Percentiles rank a stretch among this genome's conserved stretches.
Evolutionary conservation across 2,329 filamentous ascomycete genomes (phyloP).

Genomic region (Gaeumannomyces tritici): DNA sequence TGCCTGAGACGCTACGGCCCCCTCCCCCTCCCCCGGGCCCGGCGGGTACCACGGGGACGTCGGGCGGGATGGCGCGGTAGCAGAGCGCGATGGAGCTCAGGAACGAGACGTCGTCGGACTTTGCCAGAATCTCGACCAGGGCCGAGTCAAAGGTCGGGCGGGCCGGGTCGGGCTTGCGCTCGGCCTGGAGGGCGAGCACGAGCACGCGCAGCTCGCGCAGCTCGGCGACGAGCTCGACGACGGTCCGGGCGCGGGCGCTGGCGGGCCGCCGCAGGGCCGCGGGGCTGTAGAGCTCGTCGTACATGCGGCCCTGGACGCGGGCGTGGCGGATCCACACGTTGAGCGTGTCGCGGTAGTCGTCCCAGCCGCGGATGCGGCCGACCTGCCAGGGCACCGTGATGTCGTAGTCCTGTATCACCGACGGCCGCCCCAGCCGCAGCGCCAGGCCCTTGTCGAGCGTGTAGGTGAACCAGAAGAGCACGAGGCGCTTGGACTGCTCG

Average conservation of each 20-base stretch:
- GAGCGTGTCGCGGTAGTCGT: conserved; percentile 37
- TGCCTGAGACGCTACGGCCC: conserved; percentile 13
- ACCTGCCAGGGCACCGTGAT: conserved; percentile 32
- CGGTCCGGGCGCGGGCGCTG: conserved; percentile 28
- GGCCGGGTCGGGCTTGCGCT: not conserved
- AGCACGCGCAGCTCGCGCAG: conserved; percentile 28
- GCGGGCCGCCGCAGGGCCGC: conserved; percentile 29
- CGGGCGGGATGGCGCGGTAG: conserved; percentile 40
- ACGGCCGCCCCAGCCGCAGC: conserved; percentile 47
- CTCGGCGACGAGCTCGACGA: conserved; percentile 25
- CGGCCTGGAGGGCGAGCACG: conserved; percentile 20
- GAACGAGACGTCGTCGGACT: conserved; percentile 37
- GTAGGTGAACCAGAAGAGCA: conserved; percentile 13
- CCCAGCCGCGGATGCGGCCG: conserved; percentile 14
- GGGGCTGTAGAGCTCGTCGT: conserved; percentile 46
- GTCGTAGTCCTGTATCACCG: conserved; percentile 47
- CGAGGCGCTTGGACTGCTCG: conserved; percentile 6
- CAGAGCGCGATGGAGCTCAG: conserved; percentile 39
- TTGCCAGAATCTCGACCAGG: conserved; percentile 32
- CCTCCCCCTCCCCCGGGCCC: conserved; percentile 1
- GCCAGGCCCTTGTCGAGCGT: conserved; percentile 46
- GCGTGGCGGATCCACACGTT: conserved; percentile 45
- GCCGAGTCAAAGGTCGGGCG: conserved; percentile 18
- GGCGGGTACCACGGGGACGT: conserved; percentile 16
- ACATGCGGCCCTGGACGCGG: conserved; percentile 48